Evolutionary conservation across 768 basidiomycete genomes (phyloP), one percentile per base, ranked within the genome.

Genomic region (Trametes elegans): DNA sequence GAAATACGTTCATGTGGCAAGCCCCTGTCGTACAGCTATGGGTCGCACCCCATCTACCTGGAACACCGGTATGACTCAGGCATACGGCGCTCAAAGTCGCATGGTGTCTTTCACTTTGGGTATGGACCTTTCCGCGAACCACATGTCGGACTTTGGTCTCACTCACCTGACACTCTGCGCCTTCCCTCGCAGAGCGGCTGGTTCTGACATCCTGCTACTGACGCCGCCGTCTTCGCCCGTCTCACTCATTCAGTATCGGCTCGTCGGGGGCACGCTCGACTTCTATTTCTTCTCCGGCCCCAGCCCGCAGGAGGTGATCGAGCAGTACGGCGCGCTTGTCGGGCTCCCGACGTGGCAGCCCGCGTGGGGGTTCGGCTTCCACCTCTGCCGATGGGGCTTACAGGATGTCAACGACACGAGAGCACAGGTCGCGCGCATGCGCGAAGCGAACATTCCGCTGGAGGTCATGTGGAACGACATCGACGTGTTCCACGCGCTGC

Each of bases 401-500:
- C 50, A 62, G 27, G 73, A 80, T 60, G 62, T 89, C 18, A 78
- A 73, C 50, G 83, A 86, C 60, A 83, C 82, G 8, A 73, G 73
- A 27, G 75, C 78, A 45, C 76, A 80, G 18, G 81, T 84, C 47
- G 66, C 64, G 27, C 79, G 70, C 59, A 89, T 78, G 88, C 76
- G 83, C 16, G 80, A 76, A 19, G 87, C 87, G 0, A 75, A 81
- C 47, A 81, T 93, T 55, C 90, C 90, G n/a, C 75, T 92, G 5
- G 89, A 93, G 79, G 85, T 82, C 39, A 87, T 87, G 77, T 89
- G 87, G 87, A 88, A 85, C 63, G 87, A 88, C 60, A 86, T 89
- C 56, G 87, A 89, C 68, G 58, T 88, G 48, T 88, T 87, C 60
- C 81, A 87, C 60, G 80, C 84, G 24, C 73, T 78, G 31, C 76